Evolutionary conservation across 768 basidiomycete genomes (phyloP), one percentile per base, ranked within the genome.

Genomic region (Leccinum rimulosum): DNA sequence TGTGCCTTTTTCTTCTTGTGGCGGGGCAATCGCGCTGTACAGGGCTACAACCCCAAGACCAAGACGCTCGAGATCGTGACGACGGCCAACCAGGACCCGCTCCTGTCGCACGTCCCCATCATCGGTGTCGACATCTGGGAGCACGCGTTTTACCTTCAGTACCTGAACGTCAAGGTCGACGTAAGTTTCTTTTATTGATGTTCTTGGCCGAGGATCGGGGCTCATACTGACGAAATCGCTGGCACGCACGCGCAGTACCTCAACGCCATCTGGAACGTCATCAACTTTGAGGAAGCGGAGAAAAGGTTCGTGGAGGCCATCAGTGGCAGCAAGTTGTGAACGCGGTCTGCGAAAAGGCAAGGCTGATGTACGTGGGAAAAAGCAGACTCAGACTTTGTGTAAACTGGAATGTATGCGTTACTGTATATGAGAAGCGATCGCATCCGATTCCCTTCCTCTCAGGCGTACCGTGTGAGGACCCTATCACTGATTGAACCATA

Each of bases 61-160:
- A 85, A 85, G 76, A 79, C 79, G 65, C 85, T 99, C 57, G 94
- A 96, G 79, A 84, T 97, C 64, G 77, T 84, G 53, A 95, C 97
- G 47, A 98, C 97, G 33, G 73, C 93, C 6, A 98, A 99, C 84
- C 97, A 99, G 80, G 95, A 98, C 72, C 95, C 95, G 59, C 82
- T 95, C 52, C 75, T 93, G 64, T 73, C 76, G 50, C 87, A 85
- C 70, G 75, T 84, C 56, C 92, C 94, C 56, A 82, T 97, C 77
- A 90, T 95, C 66, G 93, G 94, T 48, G 88, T 97, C 66, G 94
- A 95, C 64, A 86, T 95, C 70, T 96, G 94, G 94, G 93, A 96
- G 77, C 94, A 95, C 70, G 92, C 93, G 54, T 93, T 94, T 80
- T 98, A 96, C 79, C 84, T 96, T 66, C 93, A 98, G 74, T 98